Base-by-base conservation (phyloP, 1,139 yeast genomes). In the Taphrina flavorubra region DNA sequence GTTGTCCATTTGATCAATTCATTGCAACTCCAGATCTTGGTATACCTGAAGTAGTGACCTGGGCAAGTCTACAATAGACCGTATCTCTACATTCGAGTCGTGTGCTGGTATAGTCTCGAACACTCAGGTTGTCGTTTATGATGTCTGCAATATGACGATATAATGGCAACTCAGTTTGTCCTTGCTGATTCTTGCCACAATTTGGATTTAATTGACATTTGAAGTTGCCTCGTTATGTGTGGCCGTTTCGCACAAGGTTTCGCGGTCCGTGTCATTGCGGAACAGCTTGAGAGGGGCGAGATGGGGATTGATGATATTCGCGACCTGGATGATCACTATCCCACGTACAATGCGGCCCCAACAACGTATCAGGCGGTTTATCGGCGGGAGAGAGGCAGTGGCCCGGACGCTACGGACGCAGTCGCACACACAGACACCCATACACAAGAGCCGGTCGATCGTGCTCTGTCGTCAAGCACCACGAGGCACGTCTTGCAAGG, bases 191-290 rank as follows among this genome's bases (percentile, higher is more conserved):
- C 31, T 25, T 25, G 31, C 31, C 31, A 25, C 31, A 25, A 25
- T 25, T 25, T 25, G 31, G 31, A 25, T 2, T 25, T 25, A 2
- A 2, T 25, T 25, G 31, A 25, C 31, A 25, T 25, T 4, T 25
- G 31, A 25, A 25, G 31, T 25, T 25, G 31, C 4, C 31, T 25
- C 31, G 18, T 10, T 25, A 63, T 63, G 67, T 63, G 67, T 25
- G 67, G 67, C n/a, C 61, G 67, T 8, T 63, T 55, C 16, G 67
- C 67, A 2, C 67, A 63, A 34, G 58, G 67, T 18, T 63, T 63
- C 20, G 67, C 67, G 11, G 61, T 57, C 34, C 53, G 59, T 18
- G 67, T 44, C 6, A 34, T 63, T 10, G 67, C 67, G 18, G 61
- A 55, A 31, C 67, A 63, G 6, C 56, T 63, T 10, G 67, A 56